Percentiles rank a stretch among this genome's conserved stretches.
Conservation (phyloP, 208 protist genomes). For the Trichomonas tenax region DNA sequence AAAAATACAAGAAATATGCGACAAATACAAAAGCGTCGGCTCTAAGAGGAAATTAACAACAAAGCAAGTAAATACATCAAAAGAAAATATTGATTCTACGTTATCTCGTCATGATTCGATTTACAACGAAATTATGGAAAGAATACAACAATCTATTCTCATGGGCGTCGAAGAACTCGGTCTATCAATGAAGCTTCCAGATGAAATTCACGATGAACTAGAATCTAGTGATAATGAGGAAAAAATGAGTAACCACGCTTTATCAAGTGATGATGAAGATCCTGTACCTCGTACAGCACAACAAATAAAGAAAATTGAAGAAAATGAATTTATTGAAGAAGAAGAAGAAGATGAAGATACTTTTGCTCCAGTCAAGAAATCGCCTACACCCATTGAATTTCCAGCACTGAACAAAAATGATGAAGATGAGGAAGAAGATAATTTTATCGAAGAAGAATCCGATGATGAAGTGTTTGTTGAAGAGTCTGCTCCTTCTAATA, state of each 20-base stretch:
- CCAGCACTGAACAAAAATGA: background rate
- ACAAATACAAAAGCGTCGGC: background rate
- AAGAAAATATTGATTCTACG: background rate
- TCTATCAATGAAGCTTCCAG: background rate
- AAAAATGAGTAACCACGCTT: background rate
- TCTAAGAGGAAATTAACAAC: background rate
- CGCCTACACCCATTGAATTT: background rate
- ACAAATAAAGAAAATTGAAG: background rate
- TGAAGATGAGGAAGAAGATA: background rate
- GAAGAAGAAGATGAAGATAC: background rate
- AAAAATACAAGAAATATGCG: background rate
- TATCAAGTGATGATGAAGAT: background rate
- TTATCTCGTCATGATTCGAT: background rate
- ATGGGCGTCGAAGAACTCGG: background rate
- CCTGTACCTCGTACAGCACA: background rate
- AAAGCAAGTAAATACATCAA: background rate
- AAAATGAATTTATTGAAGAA: background rate
- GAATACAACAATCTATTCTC: background rate
- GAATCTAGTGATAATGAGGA: background rate
- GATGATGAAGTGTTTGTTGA: background rate
- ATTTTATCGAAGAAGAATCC: background rate
- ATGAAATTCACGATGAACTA: background rate
- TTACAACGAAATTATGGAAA: background rate
- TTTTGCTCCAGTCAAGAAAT: background rate
- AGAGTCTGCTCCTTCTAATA: background rate